Conservation (phyloP, 2,329 filamentous ascomycete genomes). For the Pestalotiopsis sp. region DNA sequence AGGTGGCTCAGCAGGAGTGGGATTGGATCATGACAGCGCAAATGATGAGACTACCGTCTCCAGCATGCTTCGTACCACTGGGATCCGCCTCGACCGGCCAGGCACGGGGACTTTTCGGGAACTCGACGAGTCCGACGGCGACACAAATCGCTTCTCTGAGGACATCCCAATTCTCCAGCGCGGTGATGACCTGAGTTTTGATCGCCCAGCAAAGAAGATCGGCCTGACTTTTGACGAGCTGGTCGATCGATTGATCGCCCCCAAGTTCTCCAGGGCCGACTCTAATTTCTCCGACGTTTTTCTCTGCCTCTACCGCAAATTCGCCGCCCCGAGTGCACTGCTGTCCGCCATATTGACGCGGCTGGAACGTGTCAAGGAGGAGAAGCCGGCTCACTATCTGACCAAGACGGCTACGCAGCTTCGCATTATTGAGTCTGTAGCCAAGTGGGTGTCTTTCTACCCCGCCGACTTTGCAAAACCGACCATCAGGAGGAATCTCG, state of each 20-base stretch:
- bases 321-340: slow-evolving; percentile 79
- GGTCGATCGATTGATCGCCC: slow-evolving; percentile 82
- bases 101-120: slow-evolving; percentile 62
- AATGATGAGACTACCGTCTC: slow-evolving; percentile 50
- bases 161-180: slow-evolving; percentile 69
- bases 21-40: slow-evolving; percentile 39
- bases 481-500: slow-evolving; percentile 70
- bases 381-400: slow-evolving; percentile 69
- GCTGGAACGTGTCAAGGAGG: slow-evolving; percentile 71
- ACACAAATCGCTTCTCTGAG: slow-evolving; percentile 67
- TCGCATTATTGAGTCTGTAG: slow-evolving; percentile 80
- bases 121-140: slow-evolving; percentile 70
- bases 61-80: slow-evolving; percentile 53
- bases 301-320: slow-evolving; percentile 90
- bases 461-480: slow-evolving; percentile 90
- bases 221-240: slow-evolving; percentile 70
- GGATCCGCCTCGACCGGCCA: slow-evolving; percentile 53
- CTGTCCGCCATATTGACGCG: slow-evolving; percentile 77
- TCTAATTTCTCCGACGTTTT: slow-evolving; percentile 88
- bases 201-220: slow-evolving; percentile 50
- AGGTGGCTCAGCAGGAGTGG: slow-evolving; percentile 31
- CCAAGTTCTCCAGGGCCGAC: slow-evolving; percentile 85
- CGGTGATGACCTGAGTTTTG: slow-evolving; percentile 64
- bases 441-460: slow-evolving; percentile 87
- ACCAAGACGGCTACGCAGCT: slow-evolving; percentile 81